Evolutionary conservation across 2,329 filamentous ascomycete species (phyloP), one percentile per base, ranked within the genome.

Genomic region (Alternaria triticimaculans): DNA sequence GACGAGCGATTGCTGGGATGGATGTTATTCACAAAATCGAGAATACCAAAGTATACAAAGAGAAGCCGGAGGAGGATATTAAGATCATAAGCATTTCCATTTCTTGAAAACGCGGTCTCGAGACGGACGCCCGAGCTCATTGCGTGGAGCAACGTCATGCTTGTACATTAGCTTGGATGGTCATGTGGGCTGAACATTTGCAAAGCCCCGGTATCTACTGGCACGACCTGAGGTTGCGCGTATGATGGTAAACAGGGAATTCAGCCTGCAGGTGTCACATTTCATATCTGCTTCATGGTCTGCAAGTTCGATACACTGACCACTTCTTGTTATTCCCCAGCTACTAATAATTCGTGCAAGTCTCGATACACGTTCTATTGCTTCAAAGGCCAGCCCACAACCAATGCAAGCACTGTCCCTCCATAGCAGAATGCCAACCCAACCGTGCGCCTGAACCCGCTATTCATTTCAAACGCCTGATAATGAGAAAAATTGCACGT

Each of bases 11-110:
- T 41, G 91, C 94, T 77, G 96, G 96, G 0, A 84, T 98, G 77
- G 96, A 99, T 80, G 93, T 99, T 20, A 90, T 99, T 64, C 94
- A 98, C 80, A 93, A 91, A 83, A 99, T 99, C 77, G 96, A 99
- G 82, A 97, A 96, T 78, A 86, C 88, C 15, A 92, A 91, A 77
- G 94, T 94, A 5, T 90, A 92, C 80, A 91, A 91, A 84, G 96
- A 99, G 83, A 97, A 95, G 84, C 96, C 96, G 1, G 92, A 97
- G 80, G 94, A 97, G 75, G 96, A 99, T 78, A 94, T 99, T 75
- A 98, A 97, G 82, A 97, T 99, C 71, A 88, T 99, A 62, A 97
- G 92, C 78, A 97, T 99, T 72, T 78, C 78, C 0, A 72, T 84
- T 14, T 68, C 74, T 33, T 78, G 66, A 60, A 51, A 8, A 5